Conservation (phyloP, 2,329 filamentous ascomycete species). For the Colletotrichum melonis region DNA sequence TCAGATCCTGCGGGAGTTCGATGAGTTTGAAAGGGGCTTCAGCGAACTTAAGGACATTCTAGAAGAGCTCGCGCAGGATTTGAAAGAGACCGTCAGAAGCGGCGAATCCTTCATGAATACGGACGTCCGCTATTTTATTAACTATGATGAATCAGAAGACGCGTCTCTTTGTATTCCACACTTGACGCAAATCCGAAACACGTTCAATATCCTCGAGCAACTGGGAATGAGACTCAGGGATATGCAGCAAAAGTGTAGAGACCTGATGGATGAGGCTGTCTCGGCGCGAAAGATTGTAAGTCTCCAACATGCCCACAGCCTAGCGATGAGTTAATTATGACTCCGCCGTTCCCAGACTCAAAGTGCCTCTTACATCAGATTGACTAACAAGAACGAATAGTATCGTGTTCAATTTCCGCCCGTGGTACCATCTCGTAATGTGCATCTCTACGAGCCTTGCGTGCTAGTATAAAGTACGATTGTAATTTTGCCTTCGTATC, state of each 20-base stretch:
- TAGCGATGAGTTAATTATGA: no score
- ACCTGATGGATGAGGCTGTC: background rate
- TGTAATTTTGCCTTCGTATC: no score
- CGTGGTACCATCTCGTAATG: no score
- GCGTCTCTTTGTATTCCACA: fast-evolving
- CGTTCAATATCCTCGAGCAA: background rate
- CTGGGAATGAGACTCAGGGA: background rate
- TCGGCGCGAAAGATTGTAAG: no score
- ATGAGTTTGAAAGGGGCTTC: background rate
- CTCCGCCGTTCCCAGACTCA: no score
- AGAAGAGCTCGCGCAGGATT: background rate
- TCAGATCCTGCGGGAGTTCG: background rate
- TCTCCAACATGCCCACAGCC: no score
- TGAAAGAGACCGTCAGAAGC: background rate
- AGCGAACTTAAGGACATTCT: fast-evolving
- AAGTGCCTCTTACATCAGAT: no score
- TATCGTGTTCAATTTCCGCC: no score
- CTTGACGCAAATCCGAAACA: background rate
- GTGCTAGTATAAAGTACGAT: background rate
- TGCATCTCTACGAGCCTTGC: background rate
- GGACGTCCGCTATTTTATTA: background rate
- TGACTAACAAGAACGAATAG: no score
- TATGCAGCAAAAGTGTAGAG: background rate
- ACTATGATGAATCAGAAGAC: background rate
- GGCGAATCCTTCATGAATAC: background rate